These are phyloP conservation scores for Kodamaea kaohsiungensis DNA, from an alignment of 805 yeast species.

Conservation along the genomic window DNA sequence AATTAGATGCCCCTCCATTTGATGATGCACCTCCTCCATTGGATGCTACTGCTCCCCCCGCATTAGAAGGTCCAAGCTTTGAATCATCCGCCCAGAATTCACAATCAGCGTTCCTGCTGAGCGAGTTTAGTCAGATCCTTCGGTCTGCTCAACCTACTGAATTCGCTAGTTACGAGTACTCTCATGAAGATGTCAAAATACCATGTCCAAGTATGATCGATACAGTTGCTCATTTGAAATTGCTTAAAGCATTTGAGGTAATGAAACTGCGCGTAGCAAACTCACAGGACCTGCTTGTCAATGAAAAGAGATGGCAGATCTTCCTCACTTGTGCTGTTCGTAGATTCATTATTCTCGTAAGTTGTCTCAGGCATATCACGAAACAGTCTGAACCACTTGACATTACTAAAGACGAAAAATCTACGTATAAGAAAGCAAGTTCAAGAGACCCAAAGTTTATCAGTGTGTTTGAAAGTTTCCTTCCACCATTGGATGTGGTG, in stretches of 20 bases:
- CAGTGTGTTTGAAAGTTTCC: constrained; percentile 4
- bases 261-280: constrained; percentile 17
- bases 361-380: constrained; percentile 14
- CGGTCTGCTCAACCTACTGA: neutral
- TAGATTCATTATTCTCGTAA: constrained; percentile 22
- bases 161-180: constrained; percentile 1
- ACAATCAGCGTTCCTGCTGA: neutral
- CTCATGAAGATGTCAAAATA: neutral
- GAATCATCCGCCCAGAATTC: neutral
- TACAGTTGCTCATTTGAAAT: constrained; percentile 22
- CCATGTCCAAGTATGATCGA: constrained; percentile 15
- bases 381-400: neutral
- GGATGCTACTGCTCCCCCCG: neutral
- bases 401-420: neutral
- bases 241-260: constrained; percentile 21
- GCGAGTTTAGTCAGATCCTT: neutral
- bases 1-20: too few species aligned
- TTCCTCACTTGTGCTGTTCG: constrained; percentile 24
- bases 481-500: constrained; percentile 25
- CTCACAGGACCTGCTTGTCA: constrained; percentile 1
- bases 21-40: too few species aligned
- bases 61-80: neutral
- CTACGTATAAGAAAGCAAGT: constrained; percentile 3
- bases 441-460: neutral
- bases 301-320: constrained; percentile 21